Conservation (phyloP, 2,329 filamentous ascomycete species). For the Fusarium sp. region DNA sequence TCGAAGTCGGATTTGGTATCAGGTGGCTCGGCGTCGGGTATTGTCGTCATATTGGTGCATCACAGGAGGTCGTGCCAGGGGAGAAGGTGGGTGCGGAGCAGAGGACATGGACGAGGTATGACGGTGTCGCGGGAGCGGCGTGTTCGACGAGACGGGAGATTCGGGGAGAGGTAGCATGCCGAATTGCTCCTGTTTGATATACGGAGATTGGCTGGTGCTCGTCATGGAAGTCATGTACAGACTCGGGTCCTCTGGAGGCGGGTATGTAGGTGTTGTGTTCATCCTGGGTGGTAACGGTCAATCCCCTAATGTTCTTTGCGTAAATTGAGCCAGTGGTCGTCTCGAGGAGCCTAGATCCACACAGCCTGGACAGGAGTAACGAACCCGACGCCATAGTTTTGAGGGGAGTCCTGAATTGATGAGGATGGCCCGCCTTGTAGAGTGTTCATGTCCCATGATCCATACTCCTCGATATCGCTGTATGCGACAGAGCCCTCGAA, state of each 20-base stretch:
- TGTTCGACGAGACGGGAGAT: conserved; percentile 56
- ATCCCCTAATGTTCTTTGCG: conserved; percentile 61
- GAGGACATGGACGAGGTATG: conserved; percentile 53
- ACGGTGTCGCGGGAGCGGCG: conserved; percentile 55
- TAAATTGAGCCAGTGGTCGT: conserved; percentile 55
- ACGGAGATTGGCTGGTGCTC: conserved; percentile 59
- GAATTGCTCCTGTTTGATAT: conserved; percentile 58
- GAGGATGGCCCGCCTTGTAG: conserved; percentile 60
- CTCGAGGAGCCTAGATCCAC: conserved; percentile 66
- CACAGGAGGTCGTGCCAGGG: conserved; percentile 51
- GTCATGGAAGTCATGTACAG: conserved; percentile 53
- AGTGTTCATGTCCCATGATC: conserved; percentile 61
- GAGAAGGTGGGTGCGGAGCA: conserved; percentile 52
- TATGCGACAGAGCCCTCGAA: conserved; percentile 73
- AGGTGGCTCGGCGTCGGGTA: conserved; percentile 52
- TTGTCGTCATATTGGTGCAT: conserved; percentile 51
- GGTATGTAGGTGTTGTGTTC: conserved; percentile 60
- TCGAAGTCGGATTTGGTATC: conserved; percentile 36
- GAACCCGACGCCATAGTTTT: conserved; percentile 66
- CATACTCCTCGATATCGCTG: conserved; percentile 71
- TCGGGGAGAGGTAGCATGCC: conserved; percentile 61
- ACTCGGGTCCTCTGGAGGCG: conserved; percentile 58
- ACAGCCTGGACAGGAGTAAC: conserved; percentile 72
- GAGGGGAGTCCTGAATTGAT: conserved; percentile 59
- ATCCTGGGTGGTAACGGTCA: conserved; percentile 68